Percentiles rank a stretch among this genome's conserved stretches.
These are phyloP conservation scores for Cyclotella kingstonii DNA, from an alignment of 108 stramenopile species.

Conservation along the genomic window DNA sequence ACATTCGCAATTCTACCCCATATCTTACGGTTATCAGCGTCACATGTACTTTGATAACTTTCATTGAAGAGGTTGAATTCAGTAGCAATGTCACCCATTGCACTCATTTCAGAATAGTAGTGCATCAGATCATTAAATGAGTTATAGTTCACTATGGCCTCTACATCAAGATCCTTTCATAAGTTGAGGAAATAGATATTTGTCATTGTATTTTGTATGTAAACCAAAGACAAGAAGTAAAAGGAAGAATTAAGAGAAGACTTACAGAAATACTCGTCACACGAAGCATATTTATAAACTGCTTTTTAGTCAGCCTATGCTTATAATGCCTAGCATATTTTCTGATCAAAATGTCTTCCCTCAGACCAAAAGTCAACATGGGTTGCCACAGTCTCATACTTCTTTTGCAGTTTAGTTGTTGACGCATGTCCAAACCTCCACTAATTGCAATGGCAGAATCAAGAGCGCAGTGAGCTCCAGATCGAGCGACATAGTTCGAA, in stretches of 20 bases:
- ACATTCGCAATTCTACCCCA: constrained; percentile 66
- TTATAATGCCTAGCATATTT: constrained; percentile 69
- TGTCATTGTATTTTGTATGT: too few relatives aligned
- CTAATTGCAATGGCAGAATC: constrained; percentile 75
- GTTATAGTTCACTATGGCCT: constrained; percentile 77
- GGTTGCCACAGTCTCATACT: constrained; percentile 90
- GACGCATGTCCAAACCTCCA: constrained; percentile 85
- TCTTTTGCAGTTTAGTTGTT: constrained; percentile 57
- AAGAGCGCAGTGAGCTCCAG: constrained; percentile 61
- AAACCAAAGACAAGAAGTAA: too few relatives aligned
- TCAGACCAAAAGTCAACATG: constrained; percentile 63
- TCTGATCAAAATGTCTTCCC: constrained; percentile 63
- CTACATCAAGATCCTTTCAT: constrained; percentile 46
- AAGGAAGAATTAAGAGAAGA: not conserved
- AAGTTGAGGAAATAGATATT: not conserved
- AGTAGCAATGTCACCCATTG: constrained; percentile 61
- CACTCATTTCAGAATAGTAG: constrained; percentile 81
- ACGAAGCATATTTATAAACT: constrained; percentile 58
- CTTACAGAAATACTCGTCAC: constrained; percentile 65
- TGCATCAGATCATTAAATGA: constrained; percentile 66
- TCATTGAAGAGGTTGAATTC: constrained; percentile 31
- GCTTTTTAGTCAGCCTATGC: constrained; percentile 47
- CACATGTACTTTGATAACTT: constrained; percentile 1
- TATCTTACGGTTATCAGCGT: not conserved
- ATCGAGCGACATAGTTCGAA: constrained; percentile 80